These are phyloP conservation scores for Pyrus communis DNA, from an alignment of 306 rosid genomes.

Conservation along the genomic window DNA sequence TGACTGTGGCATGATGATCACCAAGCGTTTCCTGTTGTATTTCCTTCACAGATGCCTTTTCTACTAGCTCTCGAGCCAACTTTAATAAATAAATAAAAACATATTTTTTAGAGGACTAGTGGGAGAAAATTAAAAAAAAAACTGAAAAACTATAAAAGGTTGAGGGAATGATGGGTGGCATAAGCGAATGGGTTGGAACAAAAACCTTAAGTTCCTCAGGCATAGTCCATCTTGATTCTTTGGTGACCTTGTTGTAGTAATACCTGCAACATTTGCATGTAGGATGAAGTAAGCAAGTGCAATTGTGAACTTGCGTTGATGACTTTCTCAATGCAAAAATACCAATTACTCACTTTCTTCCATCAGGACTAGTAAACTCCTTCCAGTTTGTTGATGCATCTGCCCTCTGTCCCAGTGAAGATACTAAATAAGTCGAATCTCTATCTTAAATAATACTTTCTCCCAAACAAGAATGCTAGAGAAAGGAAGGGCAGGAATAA, in stretches of 20 bases:
- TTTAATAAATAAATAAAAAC: constrained; percentile 10
- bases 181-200: background rate
- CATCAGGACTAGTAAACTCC: constrained; percentile 82
- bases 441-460: constrained; percentile 19
- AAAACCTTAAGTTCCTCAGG: constrained; percentile 86
- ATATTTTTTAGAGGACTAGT: constrained; percentile 11
- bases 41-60: constrained; percentile 43
- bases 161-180: background rate
- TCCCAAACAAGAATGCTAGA: background rate
- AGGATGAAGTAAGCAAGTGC: constrained; percentile 10
- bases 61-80: constrained; percentile 83
- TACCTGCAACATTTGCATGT: constrained; percentile 54
- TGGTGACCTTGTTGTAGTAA: constrained; percentile 71
- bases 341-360: constrained; percentile 61
- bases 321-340: background rate
- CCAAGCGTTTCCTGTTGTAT: constrained; percentile 22
- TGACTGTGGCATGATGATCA: constrained; percentile 35
- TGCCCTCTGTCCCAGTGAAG: constrained; percentile 58
- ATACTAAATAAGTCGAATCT: constrained; percentile 27
- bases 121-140: background rate
- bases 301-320: constrained; percentile 2
- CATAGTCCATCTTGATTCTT: constrained; percentile 81
- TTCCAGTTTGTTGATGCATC: constrained; percentile 97
- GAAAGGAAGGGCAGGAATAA: constrained; percentile 3
- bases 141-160: constrained; percentile 1